Base-by-base conservation (phyloP, 2,329 filamentous ascomycete genomes). In the Falciphora oryzae region DNA sequence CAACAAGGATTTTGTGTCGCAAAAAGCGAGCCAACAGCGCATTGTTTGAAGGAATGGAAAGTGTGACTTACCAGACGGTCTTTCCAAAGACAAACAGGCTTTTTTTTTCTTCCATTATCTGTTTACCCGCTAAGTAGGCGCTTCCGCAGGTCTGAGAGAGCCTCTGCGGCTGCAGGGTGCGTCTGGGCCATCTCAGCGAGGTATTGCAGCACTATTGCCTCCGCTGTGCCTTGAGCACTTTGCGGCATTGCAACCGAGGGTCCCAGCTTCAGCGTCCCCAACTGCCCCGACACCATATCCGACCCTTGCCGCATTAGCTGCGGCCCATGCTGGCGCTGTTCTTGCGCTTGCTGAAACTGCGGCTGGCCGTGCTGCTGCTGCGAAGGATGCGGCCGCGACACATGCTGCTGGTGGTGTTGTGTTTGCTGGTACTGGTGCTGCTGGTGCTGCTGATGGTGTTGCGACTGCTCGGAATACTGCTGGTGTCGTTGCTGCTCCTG, bases 91-190 rank as follows among this genome's bases (percentile, higher is more conserved):
- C 29, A 29, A 29, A 29, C 29, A 29, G 3, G 29, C 29, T 29
- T 29, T 29, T 6, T 6, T 35, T 13, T 35, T 3, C 32, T 11
- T 4, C 16, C 38, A 4, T 22, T 44, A 7, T 22, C 6, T 7
- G 14, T 16, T 22, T n/a, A 53, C 44, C 44, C 44, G 22, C 44
- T 5, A 10, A 53, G 22, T 7, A 53, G 22, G 4, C 44, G 44
- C 32, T 44, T 29, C 13, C 35, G 28, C 14, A 61, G 8, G n/a
- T 61, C 60, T 7, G 11, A 14, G 14, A 61, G 22, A 2, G 60
- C 60, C 60, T 61, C 60, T 2, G 60, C 60, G 7, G 60, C 60
- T 1, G 35, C 60, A 3, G 60, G 60, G n/a, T 61, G 60, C 3
- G 18, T 6, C 35, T 44, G 28, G 2, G 38, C 60, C 60, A 61